Conservation (phyloP, 2,329 filamentous ascomycete genomes). For the Alternaria arborescens region DNA sequence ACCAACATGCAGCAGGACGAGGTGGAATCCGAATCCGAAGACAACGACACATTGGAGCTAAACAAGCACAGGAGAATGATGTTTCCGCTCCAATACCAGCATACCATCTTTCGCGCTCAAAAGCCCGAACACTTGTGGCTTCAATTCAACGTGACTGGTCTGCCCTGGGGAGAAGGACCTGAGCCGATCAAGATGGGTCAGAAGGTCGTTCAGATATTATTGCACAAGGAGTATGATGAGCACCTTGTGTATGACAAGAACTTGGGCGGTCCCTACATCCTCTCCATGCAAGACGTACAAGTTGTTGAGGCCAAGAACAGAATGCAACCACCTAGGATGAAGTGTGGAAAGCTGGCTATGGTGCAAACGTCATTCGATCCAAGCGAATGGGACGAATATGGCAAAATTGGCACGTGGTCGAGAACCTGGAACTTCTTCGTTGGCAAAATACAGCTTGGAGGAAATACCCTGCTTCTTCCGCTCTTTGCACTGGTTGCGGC, state of each 20-base stretch:
- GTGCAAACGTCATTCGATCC: constrained; percentile 36
- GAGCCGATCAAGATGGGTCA: constrained; percentile 26
- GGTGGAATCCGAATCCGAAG: constrained; percentile 21
- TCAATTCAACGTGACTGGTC: constrained; percentile 41
- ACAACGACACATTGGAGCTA: constrained; percentile 12
- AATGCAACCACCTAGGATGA: constrained; percentile 34
- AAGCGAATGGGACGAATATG: constrained; percentile 42
- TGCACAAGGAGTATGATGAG: constrained; percentile 18
- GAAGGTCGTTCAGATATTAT: constrained; percentile 37
- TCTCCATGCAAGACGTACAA: constrained; percentile 37
- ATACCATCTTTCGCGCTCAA: constrained; percentile 30
- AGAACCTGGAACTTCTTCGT: constrained; percentile 25
- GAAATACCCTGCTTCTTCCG: constrained; percentile 25
- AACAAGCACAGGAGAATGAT: constrained; percentile 21
- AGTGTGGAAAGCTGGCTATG: constrained; percentile 40
- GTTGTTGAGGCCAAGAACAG: constrained; percentile 31
- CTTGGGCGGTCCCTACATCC: background rate
- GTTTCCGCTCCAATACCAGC: constrained; percentile 38
- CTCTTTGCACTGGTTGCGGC: constrained; percentile 23
- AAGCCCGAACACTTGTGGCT: constrained; percentile 25
- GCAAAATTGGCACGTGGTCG: constrained; percentile 35
- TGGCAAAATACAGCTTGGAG: constrained; percentile 22
- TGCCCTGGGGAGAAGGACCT: constrained; percentile 10
- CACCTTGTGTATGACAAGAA: background rate
- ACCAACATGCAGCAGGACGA: constrained; percentile 24